These are phyloP conservation scores for Aspergillus asperescens DNA, from an alignment of 495 filamentous ascomycete genomes.

Conservation along the genomic window DNA sequence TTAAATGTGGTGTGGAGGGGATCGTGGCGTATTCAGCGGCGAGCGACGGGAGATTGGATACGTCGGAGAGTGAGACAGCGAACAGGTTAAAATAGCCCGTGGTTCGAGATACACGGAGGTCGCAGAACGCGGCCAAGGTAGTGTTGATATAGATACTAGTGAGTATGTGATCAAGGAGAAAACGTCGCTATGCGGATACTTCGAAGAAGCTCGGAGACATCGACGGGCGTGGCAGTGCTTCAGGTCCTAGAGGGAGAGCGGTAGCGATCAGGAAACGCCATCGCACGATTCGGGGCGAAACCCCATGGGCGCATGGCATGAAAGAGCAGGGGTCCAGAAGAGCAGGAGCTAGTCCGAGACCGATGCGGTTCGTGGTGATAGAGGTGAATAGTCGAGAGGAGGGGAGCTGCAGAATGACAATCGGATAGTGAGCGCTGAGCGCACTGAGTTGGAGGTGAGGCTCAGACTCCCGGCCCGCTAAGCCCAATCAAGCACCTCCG, in stretches of 20 bases:
- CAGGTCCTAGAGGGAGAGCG: conserved; percentile 23
- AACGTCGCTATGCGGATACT: conserved; percentile 7
- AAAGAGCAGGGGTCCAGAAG: neutral
- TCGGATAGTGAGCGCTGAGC: neutral
- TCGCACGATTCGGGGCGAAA: conserved; percentile 19
- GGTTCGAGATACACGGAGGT: neutral
- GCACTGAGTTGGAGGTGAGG: conserved; percentile 12
- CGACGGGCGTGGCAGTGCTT: conserved; percentile 26
- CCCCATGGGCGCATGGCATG: conserved; percentile 16
- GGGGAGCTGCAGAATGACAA: conserved; percentile 10
- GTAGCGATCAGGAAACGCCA: conserved; percentile 23
- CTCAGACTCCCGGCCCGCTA: conserved; percentile 17
- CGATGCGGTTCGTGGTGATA: neutral
- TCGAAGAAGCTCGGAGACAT: conserved; percentile 19
- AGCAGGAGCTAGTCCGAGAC: neutral
- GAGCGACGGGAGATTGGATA: neutral
- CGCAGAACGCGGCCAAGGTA: neutral
- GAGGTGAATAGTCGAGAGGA: conserved; percentile 4
- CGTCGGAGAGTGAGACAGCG: neutral
- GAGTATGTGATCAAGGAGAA: neutral
- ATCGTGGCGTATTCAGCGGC: neutral
- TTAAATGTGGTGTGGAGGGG: neutral
- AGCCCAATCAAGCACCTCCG: conserved; percentile 11
- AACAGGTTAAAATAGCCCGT: neutral
- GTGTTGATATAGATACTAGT: neutral